Base-by-base conservation (phyloP, 2,329 filamentous ascomycete genomes). In the Colletotrichum truncatum region DNA sequence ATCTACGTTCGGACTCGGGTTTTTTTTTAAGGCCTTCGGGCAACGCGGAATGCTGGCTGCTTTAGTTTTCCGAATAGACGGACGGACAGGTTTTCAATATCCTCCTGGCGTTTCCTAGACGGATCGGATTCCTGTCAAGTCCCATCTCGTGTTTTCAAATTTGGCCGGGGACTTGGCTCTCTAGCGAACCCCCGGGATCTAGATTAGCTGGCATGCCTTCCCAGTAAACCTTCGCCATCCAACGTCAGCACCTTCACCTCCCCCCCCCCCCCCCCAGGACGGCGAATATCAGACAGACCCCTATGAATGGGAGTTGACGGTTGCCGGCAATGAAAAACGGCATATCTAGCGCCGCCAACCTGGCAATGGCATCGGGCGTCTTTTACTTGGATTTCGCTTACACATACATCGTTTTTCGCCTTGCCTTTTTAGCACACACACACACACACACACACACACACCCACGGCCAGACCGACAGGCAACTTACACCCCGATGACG, bases 281-380 rank as follows among this genome's bases (percentile, higher is more conserved):
- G 2, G 28, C 41, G 54, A 25, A 57, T n/a, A 23, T n/a, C 54
- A 46, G 12, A 32, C 41, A 16, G 39, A 46, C n/a, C n/a, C n/a
- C n/a, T n/a, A n/a, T n/a, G n/a, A 41, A 43, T 26, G 9, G 38
- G n/a, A 26, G 41, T 26, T 46, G 41, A 16, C 28, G 54, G 54
- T 48, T 57, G 54, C 54, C 54, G 54, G 41, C 54, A 57, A 25
- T 28, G n/a, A 30, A 11, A 43, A 21, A 32, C 54, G 54, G 54
- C 54, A 57, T n/a, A 36, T 48, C 39, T 30, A 57, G 18, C 14
- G 10, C 45, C 39, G 8, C n/a, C n/a, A n/a, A n/a, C n/a, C n/a
- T n/a, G n/a, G n/a, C n/a, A n/a, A n/a, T n/a, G n/a, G n/a, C n/a
- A n/a, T n/a, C n/a, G n/a, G n/a, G n/a, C n/a, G n/a, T n/a, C n/a